phyloP scores from a whole-genome alignment of 192 early-diverging fungal genomes.

The Mortierella antarctica region DNA sequence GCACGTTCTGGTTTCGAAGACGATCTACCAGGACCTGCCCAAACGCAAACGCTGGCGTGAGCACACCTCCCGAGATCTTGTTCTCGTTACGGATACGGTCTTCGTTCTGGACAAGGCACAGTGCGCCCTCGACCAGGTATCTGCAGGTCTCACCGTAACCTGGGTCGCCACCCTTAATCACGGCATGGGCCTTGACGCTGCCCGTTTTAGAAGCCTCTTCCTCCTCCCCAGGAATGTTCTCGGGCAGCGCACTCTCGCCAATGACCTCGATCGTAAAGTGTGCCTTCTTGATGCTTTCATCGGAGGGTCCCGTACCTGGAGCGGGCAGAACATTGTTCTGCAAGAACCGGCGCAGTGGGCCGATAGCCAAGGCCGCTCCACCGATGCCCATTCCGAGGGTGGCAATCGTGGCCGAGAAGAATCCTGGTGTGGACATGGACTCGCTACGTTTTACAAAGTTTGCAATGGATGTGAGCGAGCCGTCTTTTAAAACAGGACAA shows the following conservation, averaged over 20 bases:
- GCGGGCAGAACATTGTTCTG: slow-evolving; percentile 63
- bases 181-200: slow-evolving; percentile 5
- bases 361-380: slow-evolving; percentile 22
- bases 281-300: slow-evolving; percentile 65
- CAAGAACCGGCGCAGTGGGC: slow-evolving; percentile 47
- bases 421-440: slow-evolving; percentile 61
- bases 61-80: slow-evolving; percentile 73
- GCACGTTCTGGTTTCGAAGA: slow-evolving; percentile 69
- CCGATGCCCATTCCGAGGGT: slow-evolving; percentile 58
- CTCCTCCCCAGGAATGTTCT: slow-evolving; percentile 52
- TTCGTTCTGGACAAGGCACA: slow-evolving; percentile 74
- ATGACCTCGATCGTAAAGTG: slow-evolving; percentile 61
- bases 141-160: slow-evolving; percentile 86
- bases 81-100: slow-evolving; percentile 57
- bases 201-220: neutral
- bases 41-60: slow-evolving; percentile 86
- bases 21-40: slow-evolving; percentile 75
- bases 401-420: slow-evolving; percentile 48
- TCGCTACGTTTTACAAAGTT: slow-evolving; percentile 54
- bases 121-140: slow-evolving; percentile 82
- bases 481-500: neutral
- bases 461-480: neutral
- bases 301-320: slow-evolving; percentile 74
- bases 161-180: slow-evolving; percentile 69
- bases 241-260: slow-evolving; percentile 57